Base-by-base conservation (phyloP, 331 rosid genomes). In the Malus hybrid region DNA sequence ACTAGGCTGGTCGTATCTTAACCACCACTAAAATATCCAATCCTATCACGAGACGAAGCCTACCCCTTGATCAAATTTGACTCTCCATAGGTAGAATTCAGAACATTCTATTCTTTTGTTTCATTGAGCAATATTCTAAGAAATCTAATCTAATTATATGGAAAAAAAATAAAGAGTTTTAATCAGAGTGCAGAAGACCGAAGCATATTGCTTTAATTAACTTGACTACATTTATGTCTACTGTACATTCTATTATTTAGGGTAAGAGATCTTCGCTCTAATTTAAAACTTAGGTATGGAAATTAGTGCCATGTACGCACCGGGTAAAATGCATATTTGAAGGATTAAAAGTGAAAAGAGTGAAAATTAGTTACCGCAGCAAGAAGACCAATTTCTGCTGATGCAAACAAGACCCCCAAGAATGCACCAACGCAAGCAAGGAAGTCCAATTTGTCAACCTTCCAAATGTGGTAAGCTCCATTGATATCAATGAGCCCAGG, bases 391-490 rank as follows among this genome's bases (percentile, higher is more conserved):
- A 79, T 82, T 70, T 85, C 86, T 6, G 65, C 88, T 0, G 88
- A 82, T 32, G 62, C 77, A 58, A 85, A 85, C 66, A 85, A 70
- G 66, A 85, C 88, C 24, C 88, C 88, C 10, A 85, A 78, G 80
- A 85, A 85, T 48, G 88, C 88, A 26, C 86, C 88, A 74, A 82
- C 29, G 75, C 86, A 85, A 70, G 80, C 84, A 28, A 85, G 78
- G 74, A 85, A 85, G 50, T 85, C 88, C 36, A 85, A 63, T 48
- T 85, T 85, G 80, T 85, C 88, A 42, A 85, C 75, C 68, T 82
- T 85, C 82, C 84, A 85, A 8, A 85, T 81, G 57, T 73, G 86
- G 22, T 14, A 10, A 53, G 84, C 88, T 79, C 72, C 88, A 64
- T 67, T 76, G 6, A 85, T 53, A 75, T 85, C 86, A 24, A 85